Conservation (phyloP, 2,329 filamentous ascomycete species). For the Ramichloridium luteum region DNA sequence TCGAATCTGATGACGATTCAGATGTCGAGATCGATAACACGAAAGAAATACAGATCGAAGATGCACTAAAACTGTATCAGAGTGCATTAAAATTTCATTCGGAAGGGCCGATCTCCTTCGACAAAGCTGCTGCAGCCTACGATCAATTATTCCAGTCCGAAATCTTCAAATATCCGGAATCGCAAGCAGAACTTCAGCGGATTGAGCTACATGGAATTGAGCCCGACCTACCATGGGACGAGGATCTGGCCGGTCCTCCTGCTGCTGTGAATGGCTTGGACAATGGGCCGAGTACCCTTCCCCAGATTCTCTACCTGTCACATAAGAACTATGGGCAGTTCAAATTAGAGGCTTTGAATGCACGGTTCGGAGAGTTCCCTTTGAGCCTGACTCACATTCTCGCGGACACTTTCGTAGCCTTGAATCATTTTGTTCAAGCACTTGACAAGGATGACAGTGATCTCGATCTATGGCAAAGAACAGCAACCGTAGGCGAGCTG, state of each 20-base stretch:
- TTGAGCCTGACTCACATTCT: conserved; percentile 20
- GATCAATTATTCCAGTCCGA: conserved; percentile 76
- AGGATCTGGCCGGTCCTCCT: conserved; percentile 28
- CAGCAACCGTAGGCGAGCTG: conserved; percentile 45
- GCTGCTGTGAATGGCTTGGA: conserved; percentile 44
- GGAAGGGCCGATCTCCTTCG: conserved; percentile 64
- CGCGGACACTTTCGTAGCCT: conserved; percentile 29
- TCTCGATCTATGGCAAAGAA: conserved; percentile 50
- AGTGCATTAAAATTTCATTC: conserved; percentile 82
- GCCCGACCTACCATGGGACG: conserved; percentile 23
- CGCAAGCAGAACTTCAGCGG: conserved; percentile 69
- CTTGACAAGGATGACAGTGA: conserved; percentile 54
- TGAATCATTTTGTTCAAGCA: conserved; percentile 47
- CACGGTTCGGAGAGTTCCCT: conserved; percentile 16
- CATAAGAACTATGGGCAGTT: conserved; percentile 96
- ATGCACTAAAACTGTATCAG: conserved; percentile 90
- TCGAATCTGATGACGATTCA: conserved; percentile 80
- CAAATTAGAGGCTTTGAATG: conserved; percentile 49
- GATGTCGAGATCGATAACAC: conserved; percentile 92
- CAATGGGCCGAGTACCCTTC: conserved; percentile 64
- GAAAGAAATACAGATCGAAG: conserved; percentile 92
- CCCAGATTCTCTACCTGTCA: conserved; percentile 81
- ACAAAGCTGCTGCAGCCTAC: conserved; percentile 71
- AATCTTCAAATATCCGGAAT: conserved; percentile 86
- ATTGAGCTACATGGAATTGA: conserved; percentile 41